A percentile compares a stretch with the other conserved stretches of the same genome.
Conservation (phyloP, 108 stramenopile genomes). For the Cyclostephanos tholiformis region DNA sequence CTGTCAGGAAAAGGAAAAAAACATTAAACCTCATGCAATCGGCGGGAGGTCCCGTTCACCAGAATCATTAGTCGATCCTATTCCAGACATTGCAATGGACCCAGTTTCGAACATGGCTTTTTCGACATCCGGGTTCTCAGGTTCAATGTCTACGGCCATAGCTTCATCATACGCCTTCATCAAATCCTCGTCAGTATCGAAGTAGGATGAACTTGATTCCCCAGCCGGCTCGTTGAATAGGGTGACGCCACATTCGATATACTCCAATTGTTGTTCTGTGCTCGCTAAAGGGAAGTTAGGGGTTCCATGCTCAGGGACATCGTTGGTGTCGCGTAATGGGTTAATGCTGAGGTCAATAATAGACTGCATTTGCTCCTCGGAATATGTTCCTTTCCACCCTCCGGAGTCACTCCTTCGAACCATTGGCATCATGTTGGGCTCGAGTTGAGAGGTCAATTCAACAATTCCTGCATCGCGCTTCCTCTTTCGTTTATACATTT, state of each 20-base stretch:
- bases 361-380: constrained; percentile 33
- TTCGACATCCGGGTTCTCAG: constrained; percentile 24
- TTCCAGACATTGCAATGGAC: constrained; percentile 17
- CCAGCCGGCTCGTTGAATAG: constrained; percentile 15
- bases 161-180: constrained; percentile 49
- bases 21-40: background rate
- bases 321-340: constrained; percentile 8
- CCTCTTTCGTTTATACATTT: background rate
- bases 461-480: background rate
- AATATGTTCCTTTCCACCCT: constrained; percentile 38
- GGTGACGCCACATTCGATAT: constrained; percentile 31
- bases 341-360: constrained; percentile 28
- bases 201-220: constrained; percentile 19
- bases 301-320: constrained; percentile 20
- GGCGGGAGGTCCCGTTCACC: background rate
- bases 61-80: constrained; percentile 11
- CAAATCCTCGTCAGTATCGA: constrained; percentile 36
- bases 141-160: constrained; percentile 40
- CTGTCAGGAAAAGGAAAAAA: background rate
- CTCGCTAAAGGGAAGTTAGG: background rate
- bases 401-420: constrained; percentile 43
- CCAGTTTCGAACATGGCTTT: background rate
- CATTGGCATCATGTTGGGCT: constrained; percentile 20
- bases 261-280: constrained; percentile 22
- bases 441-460: background rate